These are phyloP conservation scores for Neodidymelliopsis sp. DNA, from an alignment of 2,329 filamentous ascomycete species.

Conservation along the genomic window DNA sequence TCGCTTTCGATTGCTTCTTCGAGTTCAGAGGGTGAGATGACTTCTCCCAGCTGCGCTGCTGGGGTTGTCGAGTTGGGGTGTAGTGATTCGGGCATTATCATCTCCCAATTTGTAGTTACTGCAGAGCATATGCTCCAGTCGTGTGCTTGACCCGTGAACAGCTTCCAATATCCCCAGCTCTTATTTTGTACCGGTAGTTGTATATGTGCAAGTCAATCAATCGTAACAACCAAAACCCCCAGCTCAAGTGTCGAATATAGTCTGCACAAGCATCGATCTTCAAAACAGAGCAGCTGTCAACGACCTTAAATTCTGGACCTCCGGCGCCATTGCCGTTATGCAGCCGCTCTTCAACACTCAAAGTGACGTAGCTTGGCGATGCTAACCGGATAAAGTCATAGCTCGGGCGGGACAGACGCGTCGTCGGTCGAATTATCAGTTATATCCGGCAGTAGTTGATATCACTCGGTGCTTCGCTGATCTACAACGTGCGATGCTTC, in stretches of 20 bases:
- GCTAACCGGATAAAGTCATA: neutral
- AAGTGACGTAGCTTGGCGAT: slow-evolving; percentile 4
- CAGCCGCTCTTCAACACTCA: neutral
- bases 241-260: neutral
- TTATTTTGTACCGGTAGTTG: too few relatives aligned
- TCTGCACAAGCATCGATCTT: neutral
- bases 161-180: too few relatives aligned
- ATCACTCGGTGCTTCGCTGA: too few relatives aligned
- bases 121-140: too few relatives aligned
- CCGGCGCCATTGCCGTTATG: slow-evolving; percentile 6
- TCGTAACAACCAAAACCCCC: too few relatives aligned
- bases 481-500: too few relatives aligned
- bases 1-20: slow-evolving; percentile 18
- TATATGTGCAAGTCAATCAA: too few relatives aligned
- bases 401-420: neutral
- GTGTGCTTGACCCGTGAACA: too few relatives aligned
- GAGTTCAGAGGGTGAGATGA: neutral
- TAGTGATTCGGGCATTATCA: neutral
- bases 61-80: neutral
- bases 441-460: slow-evolving; percentile 4
- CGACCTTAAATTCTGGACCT: slow-evolving; percentile 2
- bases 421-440: neutral
- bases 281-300: slow-evolving; percentile 5
- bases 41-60: neutral
- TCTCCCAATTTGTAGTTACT: too few relatives aligned